A percentile compares a stretch with the other conserved stretches of the same genome.
Conservation (phyloP, 1,284 basidiomycete species). For the Ustilago cynodontis region DNA sequence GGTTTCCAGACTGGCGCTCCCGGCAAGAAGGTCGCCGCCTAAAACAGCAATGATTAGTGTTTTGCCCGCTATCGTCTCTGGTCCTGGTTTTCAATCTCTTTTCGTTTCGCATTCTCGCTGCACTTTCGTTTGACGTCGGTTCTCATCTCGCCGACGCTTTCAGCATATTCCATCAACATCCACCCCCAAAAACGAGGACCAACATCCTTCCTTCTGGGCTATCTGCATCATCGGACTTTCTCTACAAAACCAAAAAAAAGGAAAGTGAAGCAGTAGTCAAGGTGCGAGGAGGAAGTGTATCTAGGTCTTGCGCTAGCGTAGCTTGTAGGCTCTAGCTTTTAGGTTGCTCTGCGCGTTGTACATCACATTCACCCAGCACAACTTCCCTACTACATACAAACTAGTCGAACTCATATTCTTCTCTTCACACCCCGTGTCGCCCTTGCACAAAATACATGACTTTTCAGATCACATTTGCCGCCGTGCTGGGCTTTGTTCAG, state of each 20-base stretch:
- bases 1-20: slow-evolving; percentile 76
- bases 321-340: background rate
- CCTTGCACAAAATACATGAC: slow-evolving; percentile 56
- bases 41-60: slow-evolving; percentile 33
- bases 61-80: slow-evolving; percentile 8
- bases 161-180: slow-evolving; percentile 18
- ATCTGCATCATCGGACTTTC: background rate
- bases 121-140: slow-evolving; percentile 27
- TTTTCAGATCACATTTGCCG: slow-evolving; percentile 22
- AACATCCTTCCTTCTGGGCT: slow-evolving; percentile 20
- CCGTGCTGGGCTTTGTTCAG: background rate
- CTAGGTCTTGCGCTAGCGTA: slow-evolving; percentile 36
- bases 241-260: slow-evolving; percentile 1
- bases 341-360: slow-evolving; percentile 36
- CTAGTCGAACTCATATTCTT: slow-evolving; percentile 13
- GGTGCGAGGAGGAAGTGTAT: slow-evolving; percentile 29
- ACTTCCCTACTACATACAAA: slow-evolving; percentile 23
- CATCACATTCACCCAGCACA: slow-evolving; percentile 36
- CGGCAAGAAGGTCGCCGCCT: slow-evolving; percentile 66
- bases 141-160: slow-evolving; percentile 17
- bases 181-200: slow-evolving; percentile 7
- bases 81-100: slow-evolving; percentile 15
- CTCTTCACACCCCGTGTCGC: slow-evolving; percentile 25
- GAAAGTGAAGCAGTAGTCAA: slow-evolving; percentile 8
- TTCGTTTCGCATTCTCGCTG: slow-evolving; percentile 20